phyloP scores from a whole-genome alignment of 176 grass and related monocot genomes.

The Areca catechu region DNA sequence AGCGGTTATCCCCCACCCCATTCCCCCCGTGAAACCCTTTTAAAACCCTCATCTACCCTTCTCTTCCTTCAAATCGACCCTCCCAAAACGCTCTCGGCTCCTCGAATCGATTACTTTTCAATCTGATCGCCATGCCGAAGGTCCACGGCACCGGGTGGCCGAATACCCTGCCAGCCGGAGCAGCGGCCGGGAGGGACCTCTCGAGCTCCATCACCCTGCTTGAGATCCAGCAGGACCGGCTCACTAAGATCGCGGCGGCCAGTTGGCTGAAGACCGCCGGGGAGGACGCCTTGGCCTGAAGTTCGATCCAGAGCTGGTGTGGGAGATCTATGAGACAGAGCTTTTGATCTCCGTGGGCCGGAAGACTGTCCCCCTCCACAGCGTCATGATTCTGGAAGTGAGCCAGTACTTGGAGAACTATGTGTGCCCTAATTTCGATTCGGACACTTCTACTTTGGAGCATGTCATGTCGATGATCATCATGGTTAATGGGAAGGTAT shows the following conservation, averaged over 20 bases:
- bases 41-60: too few relatives aligned
- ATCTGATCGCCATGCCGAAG: conserved; percentile 55
- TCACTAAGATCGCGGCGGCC: conserved; percentile 50
- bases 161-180: conserved; percentile 46
- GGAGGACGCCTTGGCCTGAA: background rate
- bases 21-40: too few relatives aligned
- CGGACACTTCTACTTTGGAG: conserved; percentile 51
- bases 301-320: conserved; percentile 73
- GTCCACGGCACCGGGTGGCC: conserved; percentile 79
- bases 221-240: conserved; percentile 84
- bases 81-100: background rate
- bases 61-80: too few relatives aligned
- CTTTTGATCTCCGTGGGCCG: conserved; percentile 39
- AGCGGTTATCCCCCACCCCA: too few relatives aligned
- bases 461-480: conserved; percentile 90
- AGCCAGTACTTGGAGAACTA: conserved; percentile 99
- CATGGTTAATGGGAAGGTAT: conserved; percentile 94
- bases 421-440: conserved; percentile 83
- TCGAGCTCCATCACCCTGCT: conserved; percentile 52
- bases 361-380: conserved; percentile 78
- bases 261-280: conserved; percentile 48
- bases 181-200: conserved; percentile 16
- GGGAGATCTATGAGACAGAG: conserved; percentile 69
- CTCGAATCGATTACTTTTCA: background rate
- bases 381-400: conserved; percentile 95